Evolutionary conservation across 2,329 filamentous ascomycete genomes (phyloP), one percentile per base, ranked within the genome.

Genomic region (Colletotrichum navitas): DNA sequence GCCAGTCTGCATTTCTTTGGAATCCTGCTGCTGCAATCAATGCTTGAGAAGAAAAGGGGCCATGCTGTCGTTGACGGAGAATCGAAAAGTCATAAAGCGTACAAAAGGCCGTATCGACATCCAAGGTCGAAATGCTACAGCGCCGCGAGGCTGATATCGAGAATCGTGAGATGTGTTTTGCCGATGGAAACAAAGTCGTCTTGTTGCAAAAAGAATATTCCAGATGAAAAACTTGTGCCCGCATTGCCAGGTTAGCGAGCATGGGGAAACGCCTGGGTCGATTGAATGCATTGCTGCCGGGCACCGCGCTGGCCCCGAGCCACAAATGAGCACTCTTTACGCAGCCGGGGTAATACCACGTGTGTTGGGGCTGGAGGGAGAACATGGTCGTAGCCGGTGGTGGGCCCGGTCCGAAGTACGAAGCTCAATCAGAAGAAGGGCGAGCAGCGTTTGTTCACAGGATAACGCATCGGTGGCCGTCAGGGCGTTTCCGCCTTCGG

Each of bases 401-500:
- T 21, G 45, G 41, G 18, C 16, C 24, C 24, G 49, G n/a, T n/a
- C 16, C 12, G 10, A 47, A 29, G 24, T 12, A 32, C 10, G 3
- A 51, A 21, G 41, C 49, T 41, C 51, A 32, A n/a, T 43, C 34
- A 11, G 18, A 24, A 34, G 16, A 36, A 39, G 8, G 21, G 47
- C 8, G 32, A 43, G 24, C 36, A 21, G 32, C 29, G 29, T 32
- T 74, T 29, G 29, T 39, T 75, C 60, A 76, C 34, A 76, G 41
- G 34, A 76, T 75, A n/a, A 76, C 68, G 59, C 75, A 76, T 70
- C 74, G 77, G 58, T 76, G 74, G 36, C 77, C 74, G 32, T 79
- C 76, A 2, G 72, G 68, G 10, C 74, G 69, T 65, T 76, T 78
- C 51, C 78, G 74, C n/a, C 75, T 76, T 64, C 78, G 77, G 66